Conservation (phyloP, 108 stramenopile species). For the Discostella stelligeroides region DNA sequence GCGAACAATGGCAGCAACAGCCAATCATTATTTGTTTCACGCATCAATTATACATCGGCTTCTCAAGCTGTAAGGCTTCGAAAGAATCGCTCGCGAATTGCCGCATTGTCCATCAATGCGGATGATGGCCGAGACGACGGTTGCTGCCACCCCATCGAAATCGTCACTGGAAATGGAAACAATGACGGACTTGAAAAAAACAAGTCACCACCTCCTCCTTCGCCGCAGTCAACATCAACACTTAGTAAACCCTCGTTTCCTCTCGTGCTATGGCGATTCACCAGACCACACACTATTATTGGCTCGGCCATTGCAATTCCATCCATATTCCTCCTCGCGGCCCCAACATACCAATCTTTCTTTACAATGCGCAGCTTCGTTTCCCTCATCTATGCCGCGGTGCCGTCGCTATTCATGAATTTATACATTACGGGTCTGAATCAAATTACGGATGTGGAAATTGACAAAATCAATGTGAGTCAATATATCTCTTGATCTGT, state of each 20-base stretch:
- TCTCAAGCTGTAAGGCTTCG: too few relatives aligned
- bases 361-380: slow-evolving; percentile 49
- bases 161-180: too few relatives aligned
- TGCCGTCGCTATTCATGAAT: slow-evolving; percentile 94
- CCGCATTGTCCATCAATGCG: neutral
- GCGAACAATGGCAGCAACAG: too few relatives aligned
- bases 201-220: slow-evolving; percentile 20
- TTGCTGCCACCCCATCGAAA: neutral
- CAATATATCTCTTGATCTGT: neutral
- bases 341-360: slow-evolving; percentile 62
- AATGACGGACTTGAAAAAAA: neutral
- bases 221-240: neutral
- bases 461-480: slow-evolving; percentile 89
- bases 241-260: slow-evolving; percentile 54
- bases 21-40: too few relatives aligned
- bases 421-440: slow-evolving; percentile 97
- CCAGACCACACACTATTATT: slow-evolving; percentile 95
- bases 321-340: slow-evolving; percentile 86
- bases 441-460: slow-evolving; percentile 96
- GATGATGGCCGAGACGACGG: neutral
- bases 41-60: too few relatives aligned
- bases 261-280: slow-evolving; percentile 88
- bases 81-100: neutral
- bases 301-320: slow-evolving; percentile 94
- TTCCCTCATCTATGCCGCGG: slow-evolving; percentile 74